Conservation (phyloP, 2,329 filamentous ascomycete genomes). For the Nannizziopsis arthrosporioides region DNA sequence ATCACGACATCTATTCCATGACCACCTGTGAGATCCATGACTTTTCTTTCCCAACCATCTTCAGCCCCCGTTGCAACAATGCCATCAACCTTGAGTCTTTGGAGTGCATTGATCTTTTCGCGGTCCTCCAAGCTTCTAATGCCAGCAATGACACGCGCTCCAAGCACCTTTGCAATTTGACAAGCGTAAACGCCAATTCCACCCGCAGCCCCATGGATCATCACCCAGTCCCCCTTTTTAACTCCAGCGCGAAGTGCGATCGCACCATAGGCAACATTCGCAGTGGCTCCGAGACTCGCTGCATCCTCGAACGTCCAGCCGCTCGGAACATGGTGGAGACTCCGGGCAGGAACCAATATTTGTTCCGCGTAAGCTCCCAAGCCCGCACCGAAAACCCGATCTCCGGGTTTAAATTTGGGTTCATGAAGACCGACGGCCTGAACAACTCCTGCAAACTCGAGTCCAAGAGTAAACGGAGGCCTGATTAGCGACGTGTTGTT, state of each 20-base stretch:
- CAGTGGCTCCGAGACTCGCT: conserved; percentile 44
- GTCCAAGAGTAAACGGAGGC: conserved; percentile 48
- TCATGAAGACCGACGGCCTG: conserved; percentile 25
- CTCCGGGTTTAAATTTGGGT: conserved; percentile 33
- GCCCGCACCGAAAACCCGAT: conserved; percentile 44
- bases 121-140: conserved; percentile 35
- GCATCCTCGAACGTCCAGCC: conserved; percentile 39
- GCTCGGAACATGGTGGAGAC: conserved; percentile 37
- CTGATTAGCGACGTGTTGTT: conserved; percentile 47
- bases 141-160: conserved; percentile 44
- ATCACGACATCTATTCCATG: conserved; percentile 47
- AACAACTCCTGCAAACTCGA: conserved; percentile 50
- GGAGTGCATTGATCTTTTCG: conserved; percentile 7
- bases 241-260: conserved; percentile 26
- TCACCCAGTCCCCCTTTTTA: conserved; percentile 38
- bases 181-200: conserved; percentile 46
- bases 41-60: conserved; percentile 40
- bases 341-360: conserved; percentile 33
- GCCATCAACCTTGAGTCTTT: conserved; percentile 6
- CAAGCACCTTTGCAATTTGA: conserved; percentile 44
- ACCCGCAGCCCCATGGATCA: conserved; percentile 47
- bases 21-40: conserved; percentile 38
- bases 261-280: conserved; percentile 45
- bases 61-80: conserved; percentile 11
- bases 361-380: conserved; percentile 45